These are phyloP conservation scores for Pyrenophora tritici-repentis DNA, from an alignment of 2,329 filamentous ascomycete species.

Conservation along the genomic window DNA sequence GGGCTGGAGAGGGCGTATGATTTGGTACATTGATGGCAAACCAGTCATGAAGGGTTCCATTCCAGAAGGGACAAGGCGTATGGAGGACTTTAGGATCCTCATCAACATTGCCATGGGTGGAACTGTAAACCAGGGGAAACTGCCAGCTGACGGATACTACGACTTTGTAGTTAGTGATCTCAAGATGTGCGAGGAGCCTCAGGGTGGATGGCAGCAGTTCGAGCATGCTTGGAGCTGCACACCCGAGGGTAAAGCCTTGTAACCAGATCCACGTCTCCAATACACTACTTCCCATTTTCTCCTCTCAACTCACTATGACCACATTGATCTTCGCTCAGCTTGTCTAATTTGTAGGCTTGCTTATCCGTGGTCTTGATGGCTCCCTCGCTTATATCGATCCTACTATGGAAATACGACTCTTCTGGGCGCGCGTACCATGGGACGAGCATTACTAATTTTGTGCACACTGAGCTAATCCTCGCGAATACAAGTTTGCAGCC, in stretches of 20 bases:
- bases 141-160: slow-evolving; percentile 59
- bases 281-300: too few relatives aligned
- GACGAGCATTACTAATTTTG: too few relatives aligned
- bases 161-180: slow-evolving; percentile 62
- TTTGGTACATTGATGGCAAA: slow-evolving; percentile 65
- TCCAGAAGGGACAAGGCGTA: slow-evolving; percentile 58
- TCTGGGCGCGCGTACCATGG: too few relatives aligned
- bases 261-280: background rate
- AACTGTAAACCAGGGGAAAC: slow-evolving; percentile 60
- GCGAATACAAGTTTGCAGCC: too few relatives aligned
- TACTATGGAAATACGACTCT: too few relatives aligned
- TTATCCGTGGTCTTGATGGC: too few relatives aligned
- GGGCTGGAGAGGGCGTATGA: slow-evolving; percentile 53
- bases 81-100: slow-evolving; percentile 62
- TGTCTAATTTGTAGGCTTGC: too few relatives aligned
- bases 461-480: too few relatives aligned
- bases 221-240: slow-evolving; percentile 56
- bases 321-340: too few relatives aligned
- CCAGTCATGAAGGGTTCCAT: slow-evolving; percentile 63
- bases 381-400: too few relatives aligned
- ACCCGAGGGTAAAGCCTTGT: slow-evolving; percentile 42
- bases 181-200: slow-evolving; percentile 58
- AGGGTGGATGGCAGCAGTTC: slow-evolving; percentile 62
- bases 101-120: slow-evolving; percentile 68
- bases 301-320: too few relatives aligned